phyloP scores from a whole-genome alignment of 306 rosid genomes.

The Biancaea sappan region DNA sequence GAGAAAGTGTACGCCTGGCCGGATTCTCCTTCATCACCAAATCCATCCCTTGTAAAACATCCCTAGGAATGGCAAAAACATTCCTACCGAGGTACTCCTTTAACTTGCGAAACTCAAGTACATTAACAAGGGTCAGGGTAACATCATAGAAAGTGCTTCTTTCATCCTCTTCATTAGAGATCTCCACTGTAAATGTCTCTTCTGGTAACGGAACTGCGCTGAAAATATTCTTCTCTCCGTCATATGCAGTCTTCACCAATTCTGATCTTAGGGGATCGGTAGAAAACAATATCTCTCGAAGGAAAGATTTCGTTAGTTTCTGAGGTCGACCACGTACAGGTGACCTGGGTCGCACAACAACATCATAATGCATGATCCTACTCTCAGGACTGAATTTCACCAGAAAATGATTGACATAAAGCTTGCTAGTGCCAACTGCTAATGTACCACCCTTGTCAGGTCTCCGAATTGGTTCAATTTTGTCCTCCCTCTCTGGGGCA shows the following conservation, averaged over 20 bases:
- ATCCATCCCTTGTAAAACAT: constrained; percentile 78
- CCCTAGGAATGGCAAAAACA: constrained; percentile 55
- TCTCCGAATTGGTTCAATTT: constrained; percentile 46
- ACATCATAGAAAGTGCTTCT: constrained; percentile 40
- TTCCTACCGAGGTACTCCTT: constrained; percentile 55
- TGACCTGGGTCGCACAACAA: constrained; percentile 48
- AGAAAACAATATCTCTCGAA: constrained; percentile 57
- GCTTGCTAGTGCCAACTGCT: constrained; percentile 35
- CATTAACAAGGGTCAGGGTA: constrained; percentile 51
- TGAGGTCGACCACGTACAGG: constrained; percentile 46
- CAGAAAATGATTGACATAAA: constrained; percentile 60
- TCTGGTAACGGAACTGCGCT: constrained; percentile 63
- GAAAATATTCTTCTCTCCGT: constrained; percentile 69
- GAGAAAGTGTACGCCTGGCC: constrained; percentile 47
- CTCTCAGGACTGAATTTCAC: constrained; percentile 48
- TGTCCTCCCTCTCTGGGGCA: constrained; percentile 23
- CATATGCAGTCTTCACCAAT: constrained; percentile 61
- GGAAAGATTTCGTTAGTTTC: constrained; percentile 52
- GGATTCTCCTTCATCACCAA: constrained; percentile 79
- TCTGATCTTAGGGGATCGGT: constrained; percentile 52
- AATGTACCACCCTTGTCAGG: constrained; percentile 64
- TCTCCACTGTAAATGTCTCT: constrained; percentile 53
- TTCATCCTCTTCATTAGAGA: constrained; percentile 60
- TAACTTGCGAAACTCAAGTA: constrained; percentile 52
- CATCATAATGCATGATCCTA: constrained; percentile 60